Evolutionary conservation across 2,329 filamentous ascomycete species (phyloP).

Genomic region (Boeremia lycopersici): DNA sequence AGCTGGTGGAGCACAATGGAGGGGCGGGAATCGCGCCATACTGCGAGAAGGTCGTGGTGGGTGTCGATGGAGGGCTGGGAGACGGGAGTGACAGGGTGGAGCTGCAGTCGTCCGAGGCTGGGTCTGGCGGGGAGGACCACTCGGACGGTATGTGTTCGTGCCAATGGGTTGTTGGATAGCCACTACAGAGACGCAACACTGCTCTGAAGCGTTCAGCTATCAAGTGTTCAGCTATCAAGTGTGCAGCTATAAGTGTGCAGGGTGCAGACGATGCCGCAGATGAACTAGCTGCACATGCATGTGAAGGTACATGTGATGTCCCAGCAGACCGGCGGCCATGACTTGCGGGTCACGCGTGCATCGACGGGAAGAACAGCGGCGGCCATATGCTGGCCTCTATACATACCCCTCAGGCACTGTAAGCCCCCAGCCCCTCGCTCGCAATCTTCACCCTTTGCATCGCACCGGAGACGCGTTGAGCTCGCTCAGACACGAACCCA

Average conservation of each 20-base stretch:
- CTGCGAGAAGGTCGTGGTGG: conserved; percentile 25
- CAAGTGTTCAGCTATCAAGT: no score
- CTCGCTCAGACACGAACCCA: background rate
- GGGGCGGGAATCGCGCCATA: conserved; percentile 25
- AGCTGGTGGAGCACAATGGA: conserved; percentile 30
- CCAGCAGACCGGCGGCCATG: conserved; percentile 3
- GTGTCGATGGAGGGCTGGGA: background rate
- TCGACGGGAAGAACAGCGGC: background rate
- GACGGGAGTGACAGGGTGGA: background rate
- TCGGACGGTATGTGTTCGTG: conserved; percentile 7
- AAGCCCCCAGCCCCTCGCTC: background rate
- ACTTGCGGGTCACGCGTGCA: conserved; percentile 13
- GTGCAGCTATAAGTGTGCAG: no score
- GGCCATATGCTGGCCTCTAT: no score
- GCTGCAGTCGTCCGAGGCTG: background rate
- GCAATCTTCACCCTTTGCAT: background rate
- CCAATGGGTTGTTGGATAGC: conserved; percentile 13
- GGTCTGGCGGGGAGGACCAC: background rate
- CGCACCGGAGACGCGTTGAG: background rate
- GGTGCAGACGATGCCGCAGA: no score
- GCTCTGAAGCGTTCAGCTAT: no score
- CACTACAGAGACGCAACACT: no score
- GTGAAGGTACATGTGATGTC: conserved; percentile 16
- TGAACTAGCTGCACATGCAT: conserved; percentile 7
- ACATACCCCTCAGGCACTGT: no score